Base-by-base conservation (phyloP, 2,329 filamentous ascomycete genomes). In the Nemania bipapillata region DNA sequence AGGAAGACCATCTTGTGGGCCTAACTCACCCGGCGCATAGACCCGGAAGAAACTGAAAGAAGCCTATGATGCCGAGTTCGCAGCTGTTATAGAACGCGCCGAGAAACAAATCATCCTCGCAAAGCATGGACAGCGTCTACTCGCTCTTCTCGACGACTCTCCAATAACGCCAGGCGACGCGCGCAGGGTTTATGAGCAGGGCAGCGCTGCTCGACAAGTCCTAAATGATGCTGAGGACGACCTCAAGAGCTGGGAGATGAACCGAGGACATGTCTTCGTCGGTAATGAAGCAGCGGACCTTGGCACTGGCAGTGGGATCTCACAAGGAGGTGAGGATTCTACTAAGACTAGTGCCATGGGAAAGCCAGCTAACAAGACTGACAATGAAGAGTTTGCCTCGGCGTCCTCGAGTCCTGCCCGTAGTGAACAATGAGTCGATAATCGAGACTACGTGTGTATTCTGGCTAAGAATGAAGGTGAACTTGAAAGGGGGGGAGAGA, bases 31-130 rank as follows among this genome's bases (percentile, higher is more conserved):
- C 9, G 40, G 26, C 22, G 6, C 17, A 45, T 70, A 96, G 92
- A 98, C 96, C 40, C 92, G 96, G 66, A 92, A 96, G 81, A 98
- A 97, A 83, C 86, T 99, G 82, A 97, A 97, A 83, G 93, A 97
- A 81, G 93, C 96, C 26, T 98, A 95, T 78, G 92, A 94, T 73
- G 81, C 92, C 68, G 94, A 98, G 79, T 92, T 97, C 72, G 89
- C 92, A 17, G 94, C 94, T 67, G 92, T 94, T 22, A 97, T 99
- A 75, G 96, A 99, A 84, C 92, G 95, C 35, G 94, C 94, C 26
- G 96, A 98, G 84, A 98, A 98, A 84, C 96, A 99, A 80, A 92
- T 95, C 75, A 92, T 99, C 68, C 87, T 99, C 17, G 95, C 96
- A 65, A 92, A 92, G 76, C 94, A 98, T 79, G 95, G 94, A 22